Evolutionary conservation across 2,329 filamentous ascomycete genomes (phyloP).

Genomic region (Phoma herbarum): DNA sequence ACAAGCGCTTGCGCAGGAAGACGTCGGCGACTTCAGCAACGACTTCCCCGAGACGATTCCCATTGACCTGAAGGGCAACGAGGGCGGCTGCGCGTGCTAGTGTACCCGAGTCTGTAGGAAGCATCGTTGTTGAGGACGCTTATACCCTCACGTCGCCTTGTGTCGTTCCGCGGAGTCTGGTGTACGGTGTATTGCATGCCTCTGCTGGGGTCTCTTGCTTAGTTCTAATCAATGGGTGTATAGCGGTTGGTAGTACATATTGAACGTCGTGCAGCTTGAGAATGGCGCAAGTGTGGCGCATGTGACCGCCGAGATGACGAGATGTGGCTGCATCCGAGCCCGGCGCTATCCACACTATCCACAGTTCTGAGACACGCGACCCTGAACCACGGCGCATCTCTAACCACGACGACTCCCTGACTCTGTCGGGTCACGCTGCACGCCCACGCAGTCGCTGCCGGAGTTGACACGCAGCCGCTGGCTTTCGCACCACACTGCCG

Average conservation of each 20-base stretch:
- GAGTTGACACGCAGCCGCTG: conserved; percentile 14
- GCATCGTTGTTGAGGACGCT: conserved; percentile 17
- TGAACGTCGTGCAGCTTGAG: conserved; percentile 12
- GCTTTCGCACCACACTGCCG: conserved; percentile 6
- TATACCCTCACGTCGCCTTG: conserved; percentile 14
- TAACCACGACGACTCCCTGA: conserved; percentile 14
- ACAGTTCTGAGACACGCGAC: conserved; percentile 20
- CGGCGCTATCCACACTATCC: conserved; percentile 13
- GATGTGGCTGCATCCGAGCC: conserved; percentile 26
- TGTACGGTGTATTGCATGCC: conserved; percentile 32
- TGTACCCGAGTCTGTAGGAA: conserved; percentile 17
- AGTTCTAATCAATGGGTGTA: conserved; percentile 22
- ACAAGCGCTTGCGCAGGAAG: conserved; percentile 94
- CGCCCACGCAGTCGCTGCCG: conserved; percentile 19
- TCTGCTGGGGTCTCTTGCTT: conserved; percentile 26
- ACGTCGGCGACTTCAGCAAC: conserved; percentile 95
- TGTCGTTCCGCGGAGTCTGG: conserved; percentile 38
- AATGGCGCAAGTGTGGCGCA: conserved; percentile 9
- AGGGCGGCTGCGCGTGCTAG: conserved; percentile 91
- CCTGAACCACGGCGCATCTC: conserved; percentile 20
- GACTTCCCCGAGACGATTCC: conserved; percentile 99
- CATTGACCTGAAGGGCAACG: conserved; percentile 93
- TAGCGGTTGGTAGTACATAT: conserved; percentile 23
- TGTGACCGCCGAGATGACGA: conserved; percentile 25
- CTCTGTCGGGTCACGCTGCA: conserved; percentile 8